Conservation (phyloP, 2,329 filamentous ascomycete species). For the Calycina herbarum region DNA sequence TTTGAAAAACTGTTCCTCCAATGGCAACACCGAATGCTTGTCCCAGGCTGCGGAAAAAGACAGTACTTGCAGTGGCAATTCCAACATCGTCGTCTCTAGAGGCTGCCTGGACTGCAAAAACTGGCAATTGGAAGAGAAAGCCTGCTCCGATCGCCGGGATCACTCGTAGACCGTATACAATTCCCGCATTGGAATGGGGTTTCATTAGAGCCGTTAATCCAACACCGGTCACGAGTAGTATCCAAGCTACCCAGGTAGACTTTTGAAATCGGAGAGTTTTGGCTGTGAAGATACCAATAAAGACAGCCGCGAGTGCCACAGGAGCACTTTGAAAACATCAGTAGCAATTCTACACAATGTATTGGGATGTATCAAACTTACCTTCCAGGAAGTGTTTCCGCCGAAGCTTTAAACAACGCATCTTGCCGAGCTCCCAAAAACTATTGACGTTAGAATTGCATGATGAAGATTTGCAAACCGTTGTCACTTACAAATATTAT, state of each 20-base stretch:
- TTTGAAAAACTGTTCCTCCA: slow-evolving; percentile 30
- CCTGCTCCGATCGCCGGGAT: slow-evolving; percentile 20
- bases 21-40: slow-evolving; percentile 33
- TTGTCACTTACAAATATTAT: slow-evolving; percentile 21
- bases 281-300: slow-evolving; percentile 11
- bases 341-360: background rate
- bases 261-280: slow-evolving; percentile 18
- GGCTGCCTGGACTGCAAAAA: slow-evolving; percentile 40
- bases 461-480: background rate
- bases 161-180: slow-evolving; percentile 14
- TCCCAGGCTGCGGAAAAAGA: slow-evolving; percentile 33
- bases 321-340: slow-evolving; percentile 14
- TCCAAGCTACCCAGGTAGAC: slow-evolving; percentile 57
- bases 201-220: slow-evolving; percentile 42
- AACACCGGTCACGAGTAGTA: slow-evolving; percentile 54
- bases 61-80: slow-evolving; percentile 20
- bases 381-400: slow-evolving; percentile 19
- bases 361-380: background rate
- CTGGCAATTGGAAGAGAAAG: slow-evolving; percentile 53
- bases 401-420: slow-evolving; percentile 16
- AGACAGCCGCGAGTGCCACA: slow-evolving; percentile 15
- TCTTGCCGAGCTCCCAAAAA: slow-evolving; percentile 18
- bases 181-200: slow-evolving; percentile 12
- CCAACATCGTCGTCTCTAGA: slow-evolving; percentile 50
- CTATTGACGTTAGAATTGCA: slow-evolving; percentile 7